Base-by-base conservation (phyloP, 768 basidiomycete species). In the Russula brevipes region DNA sequence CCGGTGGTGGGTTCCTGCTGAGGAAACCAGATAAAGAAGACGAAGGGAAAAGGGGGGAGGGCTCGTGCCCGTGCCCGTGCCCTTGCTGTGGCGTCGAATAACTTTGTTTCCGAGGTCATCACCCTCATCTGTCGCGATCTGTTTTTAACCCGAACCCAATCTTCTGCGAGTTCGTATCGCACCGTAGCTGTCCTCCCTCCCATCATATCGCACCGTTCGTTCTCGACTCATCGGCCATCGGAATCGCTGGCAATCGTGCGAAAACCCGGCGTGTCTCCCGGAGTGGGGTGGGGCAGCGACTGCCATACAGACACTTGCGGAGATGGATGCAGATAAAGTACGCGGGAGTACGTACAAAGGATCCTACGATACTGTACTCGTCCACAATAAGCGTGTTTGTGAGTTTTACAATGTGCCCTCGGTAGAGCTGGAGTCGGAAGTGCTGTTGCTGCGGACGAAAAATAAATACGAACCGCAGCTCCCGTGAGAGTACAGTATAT, bases 291-390 rank as follows among this genome's bases (percentile, higher is more conserved):
- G 50, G 47, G 54, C 36, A 17, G 33, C 54, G n/a, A n/a, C 12
- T 39, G 30, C 55, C 54, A 39, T 47, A 30, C 36, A 14, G 47
- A 53, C 49, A 42, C 52, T 47, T 17, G 45, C 49, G 49, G 36
- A 63, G 57, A 57, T 52, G 50, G 53, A 47, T 54, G 12, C 24
- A 38, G 19, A 54, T 59, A 36, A 49, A 46, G 57, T 42, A 36
- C 42, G 42, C 19, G 44, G 16, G 54, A n/a, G 41, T 42, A 60
- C 63, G 63, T 64, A 60, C 63, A 64, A 55, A 24, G 31, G n/a
- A 52, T 31, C 44, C 52, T 33, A 59, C 9, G 24, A 59, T 52
- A 60, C 44, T 56, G 17, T 33, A 55, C 42, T 19, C 44, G 33
- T 35, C 33, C 33, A 33, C 52, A n/a, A 44, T 44, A 41, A 54